These are phyloP conservation scores for Rubus parviflorus DNA, from an alignment of 306 rosid species.

Conservation along the genomic window DNA sequence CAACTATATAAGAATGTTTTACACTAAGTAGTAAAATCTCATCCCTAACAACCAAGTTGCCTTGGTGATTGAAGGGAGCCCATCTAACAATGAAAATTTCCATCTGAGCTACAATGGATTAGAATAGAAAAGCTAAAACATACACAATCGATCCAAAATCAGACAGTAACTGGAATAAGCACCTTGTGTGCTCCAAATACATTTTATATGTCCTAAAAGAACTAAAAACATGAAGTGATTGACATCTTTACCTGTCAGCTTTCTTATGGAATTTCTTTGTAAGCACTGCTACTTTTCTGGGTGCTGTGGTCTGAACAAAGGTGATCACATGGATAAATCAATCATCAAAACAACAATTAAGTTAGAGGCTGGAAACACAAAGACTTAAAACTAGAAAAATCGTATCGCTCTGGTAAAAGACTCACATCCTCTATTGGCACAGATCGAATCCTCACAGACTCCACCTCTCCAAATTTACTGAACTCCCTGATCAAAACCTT, in stretches of 20 bases:
- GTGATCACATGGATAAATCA: background rate
- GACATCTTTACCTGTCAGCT: conserved; percentile 65
- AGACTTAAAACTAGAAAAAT: background rate
- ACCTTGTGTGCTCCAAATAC: background rate
- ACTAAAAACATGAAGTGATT: background rate
- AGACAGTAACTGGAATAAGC: background rate
- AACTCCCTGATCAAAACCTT: conserved; percentile 74
- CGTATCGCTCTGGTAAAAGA: conserved; percentile 9
- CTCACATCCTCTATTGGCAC: conserved; percentile 84
- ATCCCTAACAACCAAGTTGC: background rate
- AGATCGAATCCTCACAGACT: conserved; percentile 94
- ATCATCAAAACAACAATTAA: background rate
- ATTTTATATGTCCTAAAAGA: background rate
- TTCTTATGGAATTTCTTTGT: conserved; percentile 63
- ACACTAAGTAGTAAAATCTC: background rate
- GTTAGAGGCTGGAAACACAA: background rate
- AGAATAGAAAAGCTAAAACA: background rate
- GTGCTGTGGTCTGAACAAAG: conserved; percentile 66
- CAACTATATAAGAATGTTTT: background rate
- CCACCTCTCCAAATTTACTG: conserved; percentile 79
- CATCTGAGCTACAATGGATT: background rate
- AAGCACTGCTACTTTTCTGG: conserved; percentile 84
- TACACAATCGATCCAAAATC: background rate
- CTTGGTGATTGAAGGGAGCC: background rate
- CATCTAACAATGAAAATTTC: background rate